Base-by-base conservation (phyloP, 2,329 filamentous ascomycete species). In the Phoma herbarum region DNA sequence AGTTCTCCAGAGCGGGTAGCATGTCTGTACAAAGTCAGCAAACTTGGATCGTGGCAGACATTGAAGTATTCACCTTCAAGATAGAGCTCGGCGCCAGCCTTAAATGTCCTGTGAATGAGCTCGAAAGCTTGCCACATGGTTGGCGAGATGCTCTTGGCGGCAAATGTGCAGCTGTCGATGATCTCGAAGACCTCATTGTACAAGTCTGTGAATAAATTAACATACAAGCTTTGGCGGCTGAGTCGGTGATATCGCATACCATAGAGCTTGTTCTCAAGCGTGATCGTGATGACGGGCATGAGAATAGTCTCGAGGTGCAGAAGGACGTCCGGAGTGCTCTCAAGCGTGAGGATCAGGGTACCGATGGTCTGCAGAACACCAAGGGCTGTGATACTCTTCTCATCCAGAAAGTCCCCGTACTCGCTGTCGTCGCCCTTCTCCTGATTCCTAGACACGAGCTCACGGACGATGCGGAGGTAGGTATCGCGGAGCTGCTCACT, bases 91-190 rank as follows among this genome's bases (percentile, higher is more conserved):
- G 94, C 95, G 39, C 95, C 95, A 58, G 92, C 91, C 81, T 98
- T 98, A 84, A 99, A 99, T 1, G 94, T 97, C 65, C 91, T 88
- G 80, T 98, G 94, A 63, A 99, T 96, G 43, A 98, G 85, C 80
- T 97, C 93, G 76, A 99, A 99, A 2, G 95, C 94, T 78, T 94
- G 89, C 95, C 95, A 99, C 95, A 99, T 99, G 41, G 92, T 96
- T 10, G 90, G 88, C 1, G 95, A 97, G 67, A 99, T 98, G 58
- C 87, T 86, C 83, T 98, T 99, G 62, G 95, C 94, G 11, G 95
- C 92, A 76, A 98, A 99, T 8, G 95, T 99, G 83, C 95, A 99
- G 83, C 93, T 97, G 77, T 99, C 95, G 69, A 99, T 96, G 70
- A 99, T 99, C 80, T 99, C 95, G 68, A 99, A 99, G 5, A 98